A percentile compares a stretch with the other conserved stretches of the same genome.
phyloP scores from a whole-genome alignment of 1,139 yeast genomes.

The Nematodospora anomalae region DNA sequence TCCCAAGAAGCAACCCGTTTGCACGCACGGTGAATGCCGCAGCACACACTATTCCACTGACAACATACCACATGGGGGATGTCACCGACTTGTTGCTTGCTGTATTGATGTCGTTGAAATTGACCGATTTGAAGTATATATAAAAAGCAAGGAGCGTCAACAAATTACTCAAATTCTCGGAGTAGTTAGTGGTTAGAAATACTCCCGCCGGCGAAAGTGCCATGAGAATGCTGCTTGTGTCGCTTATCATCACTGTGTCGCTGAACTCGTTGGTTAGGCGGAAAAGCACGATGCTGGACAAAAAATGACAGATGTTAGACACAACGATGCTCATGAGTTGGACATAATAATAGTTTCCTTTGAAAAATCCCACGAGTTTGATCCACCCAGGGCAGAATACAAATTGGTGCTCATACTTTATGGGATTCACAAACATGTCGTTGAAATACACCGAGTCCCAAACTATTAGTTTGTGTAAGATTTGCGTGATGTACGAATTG shows the following conservation, averaged over 20 bases:
- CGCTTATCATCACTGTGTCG: constrained; percentile 24
- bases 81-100: constrained; percentile 18
- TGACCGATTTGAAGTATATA: constrained; percentile 44
- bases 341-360: constrained; percentile 36
- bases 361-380: constrained; percentile 39
- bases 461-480: constrained; percentile 54
- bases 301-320: constrained; percentile 55
- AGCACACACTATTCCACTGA: constrained; percentile 61
- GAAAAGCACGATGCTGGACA: constrained; percentile 53
- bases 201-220: constrained; percentile 78
- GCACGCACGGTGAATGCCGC: constrained; percentile 66
- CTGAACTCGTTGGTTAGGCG: constrained; percentile 34
- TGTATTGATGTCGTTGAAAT: constrained; percentile 19
- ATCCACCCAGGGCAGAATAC: constrained; percentile 87
- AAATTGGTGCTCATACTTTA: constrained; percentile 79
- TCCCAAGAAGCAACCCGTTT: constrained; percentile 73
- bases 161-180: constrained; percentile 75
- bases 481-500: constrained; percentile 14
- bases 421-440: constrained; percentile 51
- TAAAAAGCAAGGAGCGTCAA: constrained; percentile 60
- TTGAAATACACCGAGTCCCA: constrained; percentile 90
- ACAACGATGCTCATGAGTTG: constrained; percentile 45
- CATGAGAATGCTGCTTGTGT: constrained; percentile 47
- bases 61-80: constrained; percentile 31
- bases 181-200: constrained; percentile 71